Percentiles rank a stretch among this genome's conserved stretches.
phyloP scores from a whole-genome alignment of 2,329 filamentous ascomycete genomes.

The Atkinsonella texensis region DNA sequence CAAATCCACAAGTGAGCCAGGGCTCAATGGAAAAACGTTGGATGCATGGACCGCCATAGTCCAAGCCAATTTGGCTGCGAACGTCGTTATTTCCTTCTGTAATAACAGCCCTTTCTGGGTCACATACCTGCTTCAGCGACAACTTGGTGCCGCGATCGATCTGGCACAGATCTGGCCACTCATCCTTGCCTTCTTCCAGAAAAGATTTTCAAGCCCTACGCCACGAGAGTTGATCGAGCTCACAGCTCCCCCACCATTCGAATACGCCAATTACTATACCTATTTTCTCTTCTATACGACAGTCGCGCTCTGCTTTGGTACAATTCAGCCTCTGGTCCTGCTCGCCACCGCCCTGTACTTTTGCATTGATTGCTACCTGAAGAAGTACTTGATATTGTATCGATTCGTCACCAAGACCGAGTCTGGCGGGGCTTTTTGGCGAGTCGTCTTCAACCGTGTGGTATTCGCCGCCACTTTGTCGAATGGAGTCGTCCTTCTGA shows the following conservation, averaged over 20 bases:
- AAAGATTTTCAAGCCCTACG: conserved; percentile 77
- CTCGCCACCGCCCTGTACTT: conserved; percentile 86
- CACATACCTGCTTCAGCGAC: conserved; percentile 83
- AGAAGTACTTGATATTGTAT: conserved; percentile 91
- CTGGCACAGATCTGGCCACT: conserved; percentile 80
- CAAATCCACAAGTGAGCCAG: conserved; percentile 31
- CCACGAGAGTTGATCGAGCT: conserved; percentile 85
- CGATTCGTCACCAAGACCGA: conserved; percentile 96
- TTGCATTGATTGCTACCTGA: conserved; percentile 71
- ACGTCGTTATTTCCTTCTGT: conserved; percentile 65
- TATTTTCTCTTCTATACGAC: conserved; percentile 94
- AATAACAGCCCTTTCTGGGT: conserved; percentile 85
- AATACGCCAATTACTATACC: conserved; percentile 96
- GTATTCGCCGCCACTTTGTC: conserved; percentile 70
- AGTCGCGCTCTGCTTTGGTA: conserved; percentile 72
- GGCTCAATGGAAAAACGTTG: conserved; percentile 27
- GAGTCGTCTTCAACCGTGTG: conserved; percentile 83
- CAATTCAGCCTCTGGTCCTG: conserved; percentile 77
- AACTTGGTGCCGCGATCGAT: conserved; percentile 86
- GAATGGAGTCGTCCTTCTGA: conserved; percentile 65
- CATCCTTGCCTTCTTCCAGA: conserved; percentile 70
- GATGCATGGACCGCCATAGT: conserved; percentile 59
- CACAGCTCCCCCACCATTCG: conserved; percentile 83
- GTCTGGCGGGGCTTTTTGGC: conserved; percentile 88
- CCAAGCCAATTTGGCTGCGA: conserved; percentile 47